Conservation (phyloP, 2,329 filamentous ascomycete species). For the Fusarium vanettenii region DNA sequence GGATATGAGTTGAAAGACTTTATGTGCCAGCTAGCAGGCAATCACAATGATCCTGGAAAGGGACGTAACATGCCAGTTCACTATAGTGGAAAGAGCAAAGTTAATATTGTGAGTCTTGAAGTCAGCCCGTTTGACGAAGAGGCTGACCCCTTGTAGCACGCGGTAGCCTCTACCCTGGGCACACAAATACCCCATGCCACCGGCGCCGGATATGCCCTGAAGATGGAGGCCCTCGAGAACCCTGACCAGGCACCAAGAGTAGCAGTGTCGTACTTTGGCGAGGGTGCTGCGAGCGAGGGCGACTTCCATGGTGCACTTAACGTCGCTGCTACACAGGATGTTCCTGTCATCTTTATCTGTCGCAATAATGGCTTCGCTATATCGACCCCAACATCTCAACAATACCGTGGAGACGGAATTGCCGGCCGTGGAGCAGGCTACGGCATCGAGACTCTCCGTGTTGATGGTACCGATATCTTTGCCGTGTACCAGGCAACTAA, state of each 20-base stretch:
- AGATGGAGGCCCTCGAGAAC: constrained; percentile 76
- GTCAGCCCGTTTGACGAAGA: background rate
- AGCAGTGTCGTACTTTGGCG: constrained; percentile 84
- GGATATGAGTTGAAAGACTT: constrained; percentile 86
- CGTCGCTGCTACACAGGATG: constrained; percentile 82
- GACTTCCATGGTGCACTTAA: constrained; percentile 89
- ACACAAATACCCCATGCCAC: constrained; percentile 86
- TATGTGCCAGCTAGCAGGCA: constrained; percentile 91
- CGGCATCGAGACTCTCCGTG: constrained; percentile 84
- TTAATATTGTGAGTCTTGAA: constrained; percentile 74
- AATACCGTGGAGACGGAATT: constrained; percentile 87
- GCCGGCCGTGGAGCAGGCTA: constrained; percentile 83
- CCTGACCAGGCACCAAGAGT: constrained; percentile 71
- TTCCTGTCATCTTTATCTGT: constrained; percentile 84
- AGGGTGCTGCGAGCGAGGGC: constrained; percentile 85
- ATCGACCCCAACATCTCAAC: constrained; percentile 82
- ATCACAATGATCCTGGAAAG: constrained; percentile 77
- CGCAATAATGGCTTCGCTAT: constrained; percentile 90
- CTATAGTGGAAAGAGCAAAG: constrained; percentile 78
- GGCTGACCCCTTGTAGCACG: constrained; percentile 64
- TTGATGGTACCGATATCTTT: constrained; percentile 88
- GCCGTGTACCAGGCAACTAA: constrained; percentile 81
- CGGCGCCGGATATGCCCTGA: constrained; percentile 83
- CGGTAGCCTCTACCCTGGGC: constrained; percentile 80
- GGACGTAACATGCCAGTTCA: constrained; percentile 95